Conservation (phyloP, 179 eudicot species). For the Gypsophila paniculata region DNA sequence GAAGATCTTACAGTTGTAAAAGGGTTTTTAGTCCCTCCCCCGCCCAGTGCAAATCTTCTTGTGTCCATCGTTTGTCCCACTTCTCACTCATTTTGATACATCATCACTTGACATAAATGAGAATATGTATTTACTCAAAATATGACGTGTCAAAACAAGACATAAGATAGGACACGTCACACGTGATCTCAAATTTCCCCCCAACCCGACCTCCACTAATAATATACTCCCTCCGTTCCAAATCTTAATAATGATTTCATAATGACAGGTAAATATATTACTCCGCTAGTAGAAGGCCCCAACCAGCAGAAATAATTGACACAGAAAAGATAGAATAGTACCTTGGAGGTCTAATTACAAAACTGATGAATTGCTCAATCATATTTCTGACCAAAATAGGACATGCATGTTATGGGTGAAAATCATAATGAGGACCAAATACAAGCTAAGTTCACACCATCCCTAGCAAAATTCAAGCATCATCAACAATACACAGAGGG, state of each 20-base stretch:
- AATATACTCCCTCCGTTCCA: too few relatives aligned
- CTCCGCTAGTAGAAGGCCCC: neutral
- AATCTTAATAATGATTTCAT: neutral
- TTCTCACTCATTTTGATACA: too few relatives aligned
- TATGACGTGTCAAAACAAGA: too few relatives aligned
- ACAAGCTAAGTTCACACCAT: neutral
- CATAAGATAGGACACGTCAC: too few relatives aligned
- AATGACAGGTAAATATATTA: neutral
- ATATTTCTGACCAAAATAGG: slow-evolving; percentile 25
- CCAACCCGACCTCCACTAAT: too few relatives aligned
- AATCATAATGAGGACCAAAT: slow-evolving; percentile 11
- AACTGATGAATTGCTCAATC: slow-evolving; percentile 85
- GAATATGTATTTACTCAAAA: too few relatives aligned
- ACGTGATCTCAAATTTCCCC: neutral
- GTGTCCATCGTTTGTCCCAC: too few relatives aligned
- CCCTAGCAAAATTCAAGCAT: neutral
- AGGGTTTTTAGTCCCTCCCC: neutral
- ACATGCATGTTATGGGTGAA: neutral
- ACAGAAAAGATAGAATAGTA: neutral
- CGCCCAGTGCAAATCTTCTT: too few relatives aligned
- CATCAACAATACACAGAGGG: neutral
- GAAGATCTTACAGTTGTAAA: neutral
- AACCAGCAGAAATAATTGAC: neutral
- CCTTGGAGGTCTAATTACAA: slow-evolving; percentile 90
- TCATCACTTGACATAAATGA: too few relatives aligned